A percentile compares a stretch with the other conserved stretches of the same genome.
These are phyloP conservation scores for Chlorokybus atmophyticus DNA, from an alignment of 139 green algal genomes.

Conservation along the genomic window DNA sequence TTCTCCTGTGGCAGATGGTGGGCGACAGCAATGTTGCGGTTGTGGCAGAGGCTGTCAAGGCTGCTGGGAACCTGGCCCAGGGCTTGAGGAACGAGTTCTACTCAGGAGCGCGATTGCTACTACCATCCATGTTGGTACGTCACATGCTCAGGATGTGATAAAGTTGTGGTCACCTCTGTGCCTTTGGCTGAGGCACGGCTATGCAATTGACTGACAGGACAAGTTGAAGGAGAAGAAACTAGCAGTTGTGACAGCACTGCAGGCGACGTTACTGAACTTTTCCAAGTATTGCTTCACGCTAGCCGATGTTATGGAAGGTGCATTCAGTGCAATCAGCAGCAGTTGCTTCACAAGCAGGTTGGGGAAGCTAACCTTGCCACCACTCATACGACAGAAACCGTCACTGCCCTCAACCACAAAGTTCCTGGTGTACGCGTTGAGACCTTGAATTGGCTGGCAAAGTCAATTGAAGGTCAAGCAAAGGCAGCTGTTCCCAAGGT, in stretches of 20 bases:
- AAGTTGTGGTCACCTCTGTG: background rate
- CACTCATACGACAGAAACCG: conserved; percentile 13
- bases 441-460: conserved; percentile 18
- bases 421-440: conserved; percentile 20
- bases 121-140: conserved; percentile 23
- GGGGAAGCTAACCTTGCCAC: background rate
- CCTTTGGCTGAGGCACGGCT: background rate
- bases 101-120: conserved; percentile 9
- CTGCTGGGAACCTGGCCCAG: conserved; percentile 11
- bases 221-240: conserved; percentile 33
- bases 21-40: conserved; percentile 22
- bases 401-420: conserved; percentile 22
- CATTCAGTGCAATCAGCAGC: background rate
- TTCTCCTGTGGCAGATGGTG: conserved; percentile 12
- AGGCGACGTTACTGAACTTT: conserved; percentile 12
- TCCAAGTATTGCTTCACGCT: conserved; percentile 14
- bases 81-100: conserved; percentile 15
- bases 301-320: conserved; percentile 19
- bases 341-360: background rate
- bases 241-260: conserved; percentile 8
- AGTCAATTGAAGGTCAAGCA: too few species aligned
- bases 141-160: background rate
- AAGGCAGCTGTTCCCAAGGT: too few species aligned
- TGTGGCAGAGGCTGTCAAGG: conserved; percentile 18
- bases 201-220: conserved; percentile 13